Base-by-base conservation (phyloP, 1,139 yeast genomes). In the Pichia sp. region DNA sequence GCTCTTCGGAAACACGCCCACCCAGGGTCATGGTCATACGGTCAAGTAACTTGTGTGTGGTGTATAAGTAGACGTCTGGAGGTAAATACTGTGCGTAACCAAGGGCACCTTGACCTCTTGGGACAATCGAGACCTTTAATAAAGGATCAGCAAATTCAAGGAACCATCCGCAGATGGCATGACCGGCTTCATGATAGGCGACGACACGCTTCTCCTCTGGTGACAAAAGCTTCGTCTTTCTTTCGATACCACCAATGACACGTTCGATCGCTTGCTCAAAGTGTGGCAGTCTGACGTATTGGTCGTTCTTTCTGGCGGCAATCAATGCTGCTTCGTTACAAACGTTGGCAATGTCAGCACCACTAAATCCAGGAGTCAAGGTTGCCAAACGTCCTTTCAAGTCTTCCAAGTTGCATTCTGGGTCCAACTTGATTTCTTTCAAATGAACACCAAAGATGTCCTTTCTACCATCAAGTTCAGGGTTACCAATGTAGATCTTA, bases 51-150 rank as follows among this genome's bases (percentile, higher is more conserved):
- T 93, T 96, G 59, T 82, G 82, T 56, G 86, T 81, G 25, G 87
- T 81, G 62, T 88, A 77, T 62, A 93, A 76, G 63, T 90, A 89
- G 65, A 87, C 88, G 67, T 93, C 99, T 7, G 96, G 90, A 13
- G 99, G 99, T 58, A 95, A 76, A 67, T 93, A 93, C 69, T 93
- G 97, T 1, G 99, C 99, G 69, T 93, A 93, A n/a, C 99, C 99
- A 52, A 93, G 75, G 1, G 98, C 96, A 51, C 96, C 96, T 71
- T 85, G 90, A 9, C 98, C 98, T 66, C 98, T 82, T 50, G 99
- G 99, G 58, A 93, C 89, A 63, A 93, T 93, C 6, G 97, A 88
- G 18, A 93, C 99, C 71, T 93, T 93, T 60, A 93, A 79, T 57
- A 93, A 74, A 9, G 99, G 99, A 66, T 90, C 96, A 2, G 98